Evolutionary conservation across 2,329 filamentous ascomycete genomes (phyloP), one percentile per base, ranked within the genome.

Genomic region (Rhynchosporium agropyri): DNA sequence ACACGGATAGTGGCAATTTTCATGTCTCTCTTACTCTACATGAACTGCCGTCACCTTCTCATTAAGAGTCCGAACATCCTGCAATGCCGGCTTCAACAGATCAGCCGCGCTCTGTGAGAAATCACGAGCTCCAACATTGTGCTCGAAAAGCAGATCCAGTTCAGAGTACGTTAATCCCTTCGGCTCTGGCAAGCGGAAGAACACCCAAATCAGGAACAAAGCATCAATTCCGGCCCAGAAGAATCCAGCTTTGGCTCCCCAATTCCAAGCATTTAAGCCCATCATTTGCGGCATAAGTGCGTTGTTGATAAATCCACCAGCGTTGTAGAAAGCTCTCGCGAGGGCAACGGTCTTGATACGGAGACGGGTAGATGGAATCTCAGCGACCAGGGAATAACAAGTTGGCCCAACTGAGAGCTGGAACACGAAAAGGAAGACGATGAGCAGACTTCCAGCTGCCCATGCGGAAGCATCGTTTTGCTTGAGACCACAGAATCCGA

Each of bases 171-270:
- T 57, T 10, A 57, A 40, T 4, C 51, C 51, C 36, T 54, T 54
- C 28, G 51, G 51, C 36, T 54, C 51, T 5, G 51, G 51, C 36
- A 54, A 54, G 36, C 51, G 51, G 33, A 54, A 54, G 20, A 54
- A 54, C 3, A 54, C 51, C 51, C 51, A 54, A 20, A 54, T 20
- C 33, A 54, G 28, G 51, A 54, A 54, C 20, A 54, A 15, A n/a
- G 51, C 51, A 28, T 54, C 51, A 29, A 54, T 42, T 54, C 51
- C 51, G 28, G 51, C 51, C 33, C 51, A 54, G 10, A 54, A 54
- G 10, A 54, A 54, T 29, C 51, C 51, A 54, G 51, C 33, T 15
- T 54, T 54, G 2, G 51, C 51, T 42, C 51, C 51, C 51, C 51
- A 54, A 20, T 54, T 54, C 51, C 51, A 54, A 2, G n/a, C 51